These are phyloP conservation scores for Ceratobasidium theobromae DNA, from an alignment of 1,284 basidiomycete species.

Conservation along the genomic window DNA sequence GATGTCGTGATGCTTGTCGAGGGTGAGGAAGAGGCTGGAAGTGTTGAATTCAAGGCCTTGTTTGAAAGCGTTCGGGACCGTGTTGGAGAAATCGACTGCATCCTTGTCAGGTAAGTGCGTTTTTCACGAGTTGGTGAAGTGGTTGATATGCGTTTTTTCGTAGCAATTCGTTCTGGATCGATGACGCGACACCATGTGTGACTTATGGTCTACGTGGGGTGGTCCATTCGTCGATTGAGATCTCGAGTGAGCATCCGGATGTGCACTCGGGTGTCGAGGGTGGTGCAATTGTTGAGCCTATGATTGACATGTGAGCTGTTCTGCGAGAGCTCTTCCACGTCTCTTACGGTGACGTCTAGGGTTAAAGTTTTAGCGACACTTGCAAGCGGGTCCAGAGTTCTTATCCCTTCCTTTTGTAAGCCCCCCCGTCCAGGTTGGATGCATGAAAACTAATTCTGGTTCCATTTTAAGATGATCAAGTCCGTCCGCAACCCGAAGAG, in stretches of 20 bases:
- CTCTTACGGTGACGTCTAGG: slow-evolving; percentile 48
- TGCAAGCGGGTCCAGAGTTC: slow-evolving; percentile 61
- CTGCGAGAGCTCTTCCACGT: slow-evolving; percentile 28
- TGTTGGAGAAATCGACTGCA: slow-evolving; percentile 84
- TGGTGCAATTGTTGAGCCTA: slow-evolving; percentile 83
- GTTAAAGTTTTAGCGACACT: slow-evolving; percentile 77
- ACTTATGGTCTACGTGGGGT: slow-evolving; percentile 95
- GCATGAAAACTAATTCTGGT: slow-evolving; percentile 23
- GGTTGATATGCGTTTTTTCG: background rate
- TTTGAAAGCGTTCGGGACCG: slow-evolving; percentile 51
- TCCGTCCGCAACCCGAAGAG: slow-evolving; percentile 63
- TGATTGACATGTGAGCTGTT: slow-evolving; percentile 80
- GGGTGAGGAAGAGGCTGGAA: slow-evolving; percentile 95
- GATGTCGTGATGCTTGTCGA: slow-evolving; percentile 93
- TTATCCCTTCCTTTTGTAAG: slow-evolving; percentile 85
- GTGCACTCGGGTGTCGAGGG: slow-evolving; percentile 93
- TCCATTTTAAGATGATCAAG: slow-evolving; percentile 63
- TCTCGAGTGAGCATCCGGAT: slow-evolving; percentile 69
- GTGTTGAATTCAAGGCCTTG: slow-evolving; percentile 71
- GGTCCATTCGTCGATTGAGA: slow-evolving; percentile 77
- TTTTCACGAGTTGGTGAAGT: background rate
- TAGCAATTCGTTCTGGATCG: slow-evolving; percentile 97
- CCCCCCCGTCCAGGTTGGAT: slow-evolving; percentile 36
- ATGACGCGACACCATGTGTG: slow-evolving; percentile 90
- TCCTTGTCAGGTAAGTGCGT: slow-evolving; percentile 68